Evolutionary conservation across 805 yeast genomes (phyloP), one percentile per base, ranked within the genome.

Genomic region (Grigorovia humatica): DNA sequence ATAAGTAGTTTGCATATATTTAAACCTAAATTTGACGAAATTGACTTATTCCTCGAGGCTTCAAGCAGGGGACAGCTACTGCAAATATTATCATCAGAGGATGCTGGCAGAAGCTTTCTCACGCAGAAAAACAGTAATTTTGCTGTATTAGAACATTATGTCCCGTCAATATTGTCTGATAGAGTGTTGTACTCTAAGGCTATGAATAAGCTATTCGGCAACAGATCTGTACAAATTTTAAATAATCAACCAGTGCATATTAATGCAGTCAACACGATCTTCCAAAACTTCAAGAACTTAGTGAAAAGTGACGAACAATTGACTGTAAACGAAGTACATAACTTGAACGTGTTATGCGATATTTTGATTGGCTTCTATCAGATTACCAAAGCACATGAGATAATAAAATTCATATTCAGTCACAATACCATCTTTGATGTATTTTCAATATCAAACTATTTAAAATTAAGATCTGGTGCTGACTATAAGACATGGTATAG

Each of bases 391-490:
- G 50, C 50, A 12, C 19, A n/a, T 6, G 41, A 42, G 7, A 30
- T 48, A 6, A n/a, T 42, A 17, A 38, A 43, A 17, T 48, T 15
- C 23, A 17, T 48, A 18, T 42, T 32, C 7, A n/a, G 43, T n/a
- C 35, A 48, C 6, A 20, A 41, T 42, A 29, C 8, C 5, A 20
- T n/a, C 29, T 43, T 48, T 18, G 51, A 48, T 49, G 43, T 54
- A 17, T 43, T 52, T 1, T 59, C 62, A 7, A 52, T 62, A 11
- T 45, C 52, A 1, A 57, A 60, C 41, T 59, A 57, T 48, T 51
- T 64, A 43, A 56, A 59, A 43, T 47, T 65, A 45, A 48, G 60
- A n/a, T 63, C 67, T 52, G 69, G 69, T 35, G 61, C 65, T 4
- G 47, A 58, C 46, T 52, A 57, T 18, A 52, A 51, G 18, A 54